These are phyloP conservation scores for Cyclocybe aegerita DNA, from an alignment of 768 basidiomycete genomes.

Conservation along the genomic window DNA sequence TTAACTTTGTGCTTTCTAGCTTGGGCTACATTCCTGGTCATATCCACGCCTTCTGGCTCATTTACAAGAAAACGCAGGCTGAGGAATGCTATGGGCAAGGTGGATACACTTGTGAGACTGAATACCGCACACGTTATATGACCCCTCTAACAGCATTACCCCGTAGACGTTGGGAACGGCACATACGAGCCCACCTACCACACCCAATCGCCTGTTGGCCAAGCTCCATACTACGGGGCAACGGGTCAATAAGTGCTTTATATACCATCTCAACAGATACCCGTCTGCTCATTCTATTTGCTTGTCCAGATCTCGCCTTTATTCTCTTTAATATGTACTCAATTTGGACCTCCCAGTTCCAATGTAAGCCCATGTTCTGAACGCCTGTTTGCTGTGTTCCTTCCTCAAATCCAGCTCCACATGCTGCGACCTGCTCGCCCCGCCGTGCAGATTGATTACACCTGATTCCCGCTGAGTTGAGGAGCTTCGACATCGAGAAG, in stretches of 20 bases:
- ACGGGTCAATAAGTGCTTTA: slow-evolving; percentile 25
- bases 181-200: slow-evolving; percentile 39
- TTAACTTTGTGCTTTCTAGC: slow-evolving; percentile 29
- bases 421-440: no score
- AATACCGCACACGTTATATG: slow-evolving; percentile 8
- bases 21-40: slow-evolving; percentile 76
- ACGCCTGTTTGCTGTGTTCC: no score
- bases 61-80: slow-evolving; percentile 88
- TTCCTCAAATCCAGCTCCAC: no score
- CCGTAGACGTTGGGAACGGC: slow-evolving; percentile 40
- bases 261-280: no score
- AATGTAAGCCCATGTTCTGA: no score
- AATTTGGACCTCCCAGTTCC: no score
- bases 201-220: slow-evolving; percentile 11
- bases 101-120: slow-evolving; percentile 67
- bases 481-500: no score
- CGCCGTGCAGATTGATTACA: no score
- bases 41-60: slow-evolving; percentile 85
- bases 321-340: no score
- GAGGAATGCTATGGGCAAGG: slow-evolving; percentile 79
- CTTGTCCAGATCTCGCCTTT: no score
- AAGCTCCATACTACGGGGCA: slow-evolving; percentile 42
- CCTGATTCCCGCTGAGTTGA: no score
- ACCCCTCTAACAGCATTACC: not conserved
- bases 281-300: no score